Conservation (phyloP, 176 grass and related monocot genomes). For the Rhynchospora tenuis region DNA sequence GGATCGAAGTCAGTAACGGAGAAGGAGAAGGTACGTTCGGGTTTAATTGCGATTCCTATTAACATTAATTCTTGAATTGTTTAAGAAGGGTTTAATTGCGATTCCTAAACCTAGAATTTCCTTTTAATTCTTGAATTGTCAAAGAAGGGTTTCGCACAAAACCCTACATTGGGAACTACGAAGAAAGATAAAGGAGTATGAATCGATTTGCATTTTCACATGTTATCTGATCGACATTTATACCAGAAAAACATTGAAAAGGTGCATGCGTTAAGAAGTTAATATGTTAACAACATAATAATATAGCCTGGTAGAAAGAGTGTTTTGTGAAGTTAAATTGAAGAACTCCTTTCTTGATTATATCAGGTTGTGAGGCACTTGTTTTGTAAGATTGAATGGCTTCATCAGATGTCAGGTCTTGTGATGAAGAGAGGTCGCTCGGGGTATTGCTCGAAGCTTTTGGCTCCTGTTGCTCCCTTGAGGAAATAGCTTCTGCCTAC, state of each 20-base stretch:
- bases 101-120: too few relatives aligned
- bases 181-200: too few relatives aligned
- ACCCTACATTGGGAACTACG: too few relatives aligned
- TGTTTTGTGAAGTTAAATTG: neutral
- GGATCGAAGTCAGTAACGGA: too few relatives aligned
- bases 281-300: neutral
- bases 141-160: too few relatives aligned
- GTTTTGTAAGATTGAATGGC: neutral
- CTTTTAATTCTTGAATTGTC: too few relatives aligned
- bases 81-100: neutral
- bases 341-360: neutral
- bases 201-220: neutral
- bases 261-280: neutral
- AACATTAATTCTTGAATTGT: neutral
- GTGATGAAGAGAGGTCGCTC: slow-evolving; percentile 55
- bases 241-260: neutral
- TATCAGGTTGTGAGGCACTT: neutral
- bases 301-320: neutral
- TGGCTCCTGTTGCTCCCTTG: slow-evolving; percentile 50
- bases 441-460: slow-evolving; percentile 72
- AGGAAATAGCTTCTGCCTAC: slow-evolving; percentile 83
- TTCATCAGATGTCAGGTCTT: neutral
- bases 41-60: neutral
- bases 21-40: too few relatives aligned
- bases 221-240: neutral